Conservation (phyloP, 2,329 filamentous ascomycete genomes). For the Penicillium sp. region DNA sequence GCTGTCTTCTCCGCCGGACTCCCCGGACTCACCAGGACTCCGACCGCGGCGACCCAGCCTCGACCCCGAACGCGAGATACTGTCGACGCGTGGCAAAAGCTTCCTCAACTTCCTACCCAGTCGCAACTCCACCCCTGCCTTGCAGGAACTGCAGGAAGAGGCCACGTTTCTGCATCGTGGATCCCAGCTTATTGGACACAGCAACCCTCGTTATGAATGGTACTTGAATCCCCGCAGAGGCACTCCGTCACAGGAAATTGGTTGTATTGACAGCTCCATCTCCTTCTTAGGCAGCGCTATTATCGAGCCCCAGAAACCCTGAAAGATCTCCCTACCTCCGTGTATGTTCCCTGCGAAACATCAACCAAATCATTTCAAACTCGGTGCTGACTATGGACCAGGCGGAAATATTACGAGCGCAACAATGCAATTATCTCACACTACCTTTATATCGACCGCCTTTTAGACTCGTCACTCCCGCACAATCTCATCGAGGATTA, state of each 20-base stretch:
- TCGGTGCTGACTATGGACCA: constrained; percentile 31
- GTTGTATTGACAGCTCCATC: neutral
- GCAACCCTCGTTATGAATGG: constrained; percentile 84
- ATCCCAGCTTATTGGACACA: constrained; percentile 74
- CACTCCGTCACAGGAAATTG: neutral
- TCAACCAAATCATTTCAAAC: neutral
- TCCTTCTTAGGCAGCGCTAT: constrained; percentile 66
- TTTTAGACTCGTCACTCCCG: constrained; percentile 90
- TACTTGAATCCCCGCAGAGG: constrained; percentile 20
- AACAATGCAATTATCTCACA: constrained; percentile 88
- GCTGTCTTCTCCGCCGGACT: constrained; percentile 12
- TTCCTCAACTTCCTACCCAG: constrained; percentile 37
- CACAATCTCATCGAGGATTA: constrained; percentile 93
- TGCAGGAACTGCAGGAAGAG: constrained; percentile 21
- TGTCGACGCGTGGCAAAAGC: constrained; percentile 46
- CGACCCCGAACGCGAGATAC: constrained; percentile 39
- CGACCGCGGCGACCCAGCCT: constrained; percentile 35
- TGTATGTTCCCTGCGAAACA: constrained; percentile 53
- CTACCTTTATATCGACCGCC: constrained; percentile 88
- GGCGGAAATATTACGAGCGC: constrained; percentile 82
- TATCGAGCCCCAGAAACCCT: constrained; percentile 81
- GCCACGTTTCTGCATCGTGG: constrained; percentile 16
- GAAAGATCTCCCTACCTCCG: constrained; percentile 69
- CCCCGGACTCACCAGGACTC: constrained; percentile 14
- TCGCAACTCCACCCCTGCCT: constrained; percentile 26